Base-by-base conservation (phyloP, 2,329 filamentous ascomycete species). In the Xylaria multiplex region DNA sequence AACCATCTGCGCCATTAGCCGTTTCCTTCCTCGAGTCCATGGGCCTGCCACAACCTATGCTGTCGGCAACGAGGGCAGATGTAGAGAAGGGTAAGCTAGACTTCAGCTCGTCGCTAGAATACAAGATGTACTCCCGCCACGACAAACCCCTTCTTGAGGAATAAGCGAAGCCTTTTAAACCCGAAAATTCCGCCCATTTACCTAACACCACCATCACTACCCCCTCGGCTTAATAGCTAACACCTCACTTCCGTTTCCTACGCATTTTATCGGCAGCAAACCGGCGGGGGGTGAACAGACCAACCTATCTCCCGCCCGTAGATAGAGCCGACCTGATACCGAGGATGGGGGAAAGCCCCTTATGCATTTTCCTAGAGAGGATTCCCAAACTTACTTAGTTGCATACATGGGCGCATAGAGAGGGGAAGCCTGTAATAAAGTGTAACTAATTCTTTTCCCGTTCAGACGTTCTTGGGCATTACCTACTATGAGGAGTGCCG, bases 21-120 rank as follows among this genome's bases (percentile, higher is more conserved):
- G 84, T 89, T 55, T 74, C 79, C 27, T 90, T 87, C 78, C 80
- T 90, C 57, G 85, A 88, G 74, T 88, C 86, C 5, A 90, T 90
- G 88, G 88, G 88, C 56, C 79, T 90, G n/a, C 86, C 88, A 0
- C 82, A 85, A 72, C 85, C 86, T 27, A 85, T 89, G 80, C 80
- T 88, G 50, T 79, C 81, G 1, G 83, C 82, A 2, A 90, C 87
- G 2, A 80, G 88, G 59, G 84, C 85, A 68, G 84, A 90, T 72
- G 86, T 90, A 52, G 88, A 90, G 79, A 80, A 82, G 72, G 85
- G 86, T 56, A 87, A 86, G 76, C 78, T 90, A 37, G 84, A 86
- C 70, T 86, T 88, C 73, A 82, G 83, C 66, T 86, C 81, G 50
- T 83, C 83, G 9, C 78, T 84, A 4, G 87, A 89, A 77, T 88